Percentiles rank a stretch among this genome's conserved stretches.
phyloP scores from a whole-genome alignment of 331 rosid species.

The Rosa hybrid region DNA sequence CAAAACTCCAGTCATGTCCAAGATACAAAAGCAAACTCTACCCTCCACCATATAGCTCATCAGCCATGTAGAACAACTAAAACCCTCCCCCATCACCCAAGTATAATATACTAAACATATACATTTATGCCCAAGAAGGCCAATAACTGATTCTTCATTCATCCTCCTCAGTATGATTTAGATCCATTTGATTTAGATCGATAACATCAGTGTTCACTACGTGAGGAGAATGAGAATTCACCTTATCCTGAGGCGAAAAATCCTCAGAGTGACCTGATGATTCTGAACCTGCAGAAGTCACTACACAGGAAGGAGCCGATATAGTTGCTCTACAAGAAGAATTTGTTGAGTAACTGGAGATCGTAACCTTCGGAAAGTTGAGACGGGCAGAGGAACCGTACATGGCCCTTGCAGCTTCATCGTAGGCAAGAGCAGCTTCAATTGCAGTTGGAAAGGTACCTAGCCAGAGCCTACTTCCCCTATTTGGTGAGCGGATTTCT shows the following conservation, averaged over 20 bases:
- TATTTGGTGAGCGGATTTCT: slow-evolving; percentile 70
- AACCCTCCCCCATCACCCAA: slow-evolving; percentile 25
- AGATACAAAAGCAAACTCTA: slow-evolving; percentile 19
- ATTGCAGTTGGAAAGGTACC: slow-evolving; percentile 76
- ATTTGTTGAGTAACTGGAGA: slow-evolving; percentile 47
- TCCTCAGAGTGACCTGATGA: slow-evolving; percentile 43
- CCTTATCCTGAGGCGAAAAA: slow-evolving; percentile 26
- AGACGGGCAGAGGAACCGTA: slow-evolving; percentile 69
- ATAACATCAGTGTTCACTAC: slow-evolving; percentile 36
- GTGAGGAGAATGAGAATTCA: slow-evolving; percentile 34
- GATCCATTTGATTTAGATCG: slow-evolving; percentile 7
- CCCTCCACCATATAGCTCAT: slow-evolving; percentile 25
- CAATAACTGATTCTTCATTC: slow-evolving; percentile 30
- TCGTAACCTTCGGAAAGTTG: slow-evolving; percentile 66
- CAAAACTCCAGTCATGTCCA: slow-evolving; percentile 22
- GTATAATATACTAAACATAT: slow-evolving; percentile 29
- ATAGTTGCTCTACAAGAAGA: slow-evolving; percentile 24
- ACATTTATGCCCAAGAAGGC: slow-evolving; percentile 30
- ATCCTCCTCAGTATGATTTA: slow-evolving; percentile 2
- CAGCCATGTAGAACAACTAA: slow-evolving; percentile 19
- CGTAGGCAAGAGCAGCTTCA: slow-evolving; percentile 73
- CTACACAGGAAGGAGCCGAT: slow-evolving; percentile 29
- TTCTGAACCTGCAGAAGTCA: slow-evolving; percentile 39
- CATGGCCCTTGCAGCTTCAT: slow-evolving; percentile 78
- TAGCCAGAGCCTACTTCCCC: slow-evolving; percentile 71